A percentile compares a stretch with the other conserved stretches of the same genome.
These are phyloP conservation scores for Colletotrichum gigasporum DNA, from an alignment of 2,329 filamentous ascomycete genomes.

Conservation along the genomic window DNA sequence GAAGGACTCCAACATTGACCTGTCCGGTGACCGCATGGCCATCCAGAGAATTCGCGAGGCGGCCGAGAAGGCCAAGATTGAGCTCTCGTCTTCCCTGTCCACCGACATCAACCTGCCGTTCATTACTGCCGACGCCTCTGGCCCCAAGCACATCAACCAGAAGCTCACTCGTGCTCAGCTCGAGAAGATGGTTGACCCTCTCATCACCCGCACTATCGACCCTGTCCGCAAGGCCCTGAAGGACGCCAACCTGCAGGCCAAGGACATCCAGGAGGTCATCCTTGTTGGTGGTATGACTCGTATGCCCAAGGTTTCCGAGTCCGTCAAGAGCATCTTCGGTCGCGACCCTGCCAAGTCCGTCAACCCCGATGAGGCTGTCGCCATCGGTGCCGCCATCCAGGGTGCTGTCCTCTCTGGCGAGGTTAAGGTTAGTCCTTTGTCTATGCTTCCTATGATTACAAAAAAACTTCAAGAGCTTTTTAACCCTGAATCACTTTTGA, in stretches of 20 bases:
- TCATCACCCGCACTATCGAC: conserved; percentile 87
- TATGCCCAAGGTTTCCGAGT: conserved; percentile 98
- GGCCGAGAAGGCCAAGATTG: conserved; percentile 99
- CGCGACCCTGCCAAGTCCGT: conserved; percentile 97
- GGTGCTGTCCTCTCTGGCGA: conserved; percentile 96
- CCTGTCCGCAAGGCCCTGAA: conserved; percentile 97
- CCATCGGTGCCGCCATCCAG: conserved; percentile 96
- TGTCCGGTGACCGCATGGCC: conserved; percentile 93
- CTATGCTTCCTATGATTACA: no score
- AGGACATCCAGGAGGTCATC: conserved; percentile 97
- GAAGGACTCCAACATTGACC: conserved; percentile 91
- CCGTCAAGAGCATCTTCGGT: conserved; percentile 95
- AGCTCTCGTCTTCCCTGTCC: conserved; percentile 92
- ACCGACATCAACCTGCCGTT: conserved; percentile 99
- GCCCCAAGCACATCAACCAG: conserved; percentile 97
- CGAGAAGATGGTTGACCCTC: conserved; percentile 89
- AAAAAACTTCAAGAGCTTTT: no score
- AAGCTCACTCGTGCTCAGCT: conserved; percentile 94
- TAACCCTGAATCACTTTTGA: no score
- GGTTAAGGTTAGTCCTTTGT: no score
- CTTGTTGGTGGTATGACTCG: conserved; percentile 99
- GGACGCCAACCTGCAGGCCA: conserved; percentile 89
- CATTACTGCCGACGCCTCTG: conserved; percentile 95
- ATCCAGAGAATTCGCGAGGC: conserved; percentile 99
- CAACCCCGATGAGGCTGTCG: conserved; percentile 98